Base-by-base conservation (phyloP, 192 early-diverging fungal genomes). In the Chytriomyces sp. region DNA sequence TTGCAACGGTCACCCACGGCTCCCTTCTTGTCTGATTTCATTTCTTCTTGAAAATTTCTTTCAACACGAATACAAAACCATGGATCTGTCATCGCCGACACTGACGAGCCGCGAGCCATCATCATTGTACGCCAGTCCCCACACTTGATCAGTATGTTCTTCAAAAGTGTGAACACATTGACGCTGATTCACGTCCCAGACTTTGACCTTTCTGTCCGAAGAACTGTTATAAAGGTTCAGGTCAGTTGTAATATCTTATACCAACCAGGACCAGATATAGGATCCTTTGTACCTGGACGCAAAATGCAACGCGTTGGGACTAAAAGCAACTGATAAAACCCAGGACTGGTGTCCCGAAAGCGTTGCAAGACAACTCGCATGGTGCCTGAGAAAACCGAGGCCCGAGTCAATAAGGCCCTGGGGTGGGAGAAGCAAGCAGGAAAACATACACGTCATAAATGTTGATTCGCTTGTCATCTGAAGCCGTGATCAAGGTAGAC, bases 381-480 rank as follows among this genome's bases (percentile, higher is more conserved):
- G 90, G 41, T 90, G 83, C 30, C 84, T 85, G 31, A 10, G 41
- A 28, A 62, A 34, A 39, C 57, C n/a, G n/a, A 78, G 3, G 2
- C 54, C 17, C 17, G 14, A 3, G 14, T 49, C 44, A 22, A 49
- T 3, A 49, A 49, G 14, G 14, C 44, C 14, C 17, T n/a, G 44
- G 3, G n/a, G n/a, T n/a, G n/a, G n/a, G n/a, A n/a, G n/a, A n/a
- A n/a, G n/a, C n/a, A n/a, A n/a, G n/a, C n/a, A n/a, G 14, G 44
- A 39, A 25, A 17, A 68, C 74, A 70, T 75, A 85, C 62, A 91
- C 89, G 74, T 91, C 88, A 79, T 88, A 90, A 6, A 91, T 76
- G 64, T 89, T 82, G 40, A 94, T 89, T 7, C 92, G 84, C 72
- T 91, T 91, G 76, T 95, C 93, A 70, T 95, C 93, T n/a, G 87